phyloP scores from a whole-genome alignment of 768 basidiomycete genomes.

The Agaricus blazei region DNA sequence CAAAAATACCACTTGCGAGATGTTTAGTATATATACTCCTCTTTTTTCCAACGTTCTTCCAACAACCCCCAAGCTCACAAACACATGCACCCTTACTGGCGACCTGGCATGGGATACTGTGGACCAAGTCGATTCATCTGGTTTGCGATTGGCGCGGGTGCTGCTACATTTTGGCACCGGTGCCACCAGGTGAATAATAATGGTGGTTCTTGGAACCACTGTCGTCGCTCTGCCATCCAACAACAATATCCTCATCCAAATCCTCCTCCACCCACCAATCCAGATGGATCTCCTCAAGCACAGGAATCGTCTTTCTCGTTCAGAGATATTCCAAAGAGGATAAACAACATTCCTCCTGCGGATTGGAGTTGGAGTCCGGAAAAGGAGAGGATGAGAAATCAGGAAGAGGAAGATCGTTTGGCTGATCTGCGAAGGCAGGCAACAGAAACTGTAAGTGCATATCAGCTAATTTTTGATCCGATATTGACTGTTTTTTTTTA shows the following conservation, averaged over 20 bases:
- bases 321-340: slow-evolving; percentile 20
- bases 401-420: slow-evolving; percentile 39
- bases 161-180: slow-evolving; percentile 35
- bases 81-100: not conserved
- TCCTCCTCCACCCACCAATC: slow-evolving; percentile 1
- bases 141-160: slow-evolving; percentile 58
- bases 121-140: slow-evolving; percentile 61
- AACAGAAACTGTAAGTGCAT: slow-evolving; percentile 36
- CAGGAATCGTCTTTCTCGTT: slow-evolving; percentile 10
- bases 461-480: not conserved
- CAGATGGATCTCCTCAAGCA: not conserved
- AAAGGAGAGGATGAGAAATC: slow-evolving; percentile 33
- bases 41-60: not conserved
- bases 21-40: not conserved
- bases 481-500: slow-evolving; percentile 16
- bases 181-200: slow-evolving; percentile 28
- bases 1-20: not conserved
- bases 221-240: slow-evolving; percentile 18
- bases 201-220: slow-evolving; percentile 24
- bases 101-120: slow-evolving; percentile 5
- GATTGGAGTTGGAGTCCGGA: slow-evolving; percentile 15
- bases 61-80: not conserved
- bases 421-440: slow-evolving; percentile 43
- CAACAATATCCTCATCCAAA: not conserved
- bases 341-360: slow-evolving; percentile 22